Evolutionary conservation across 305 asterid genomes (phyloP), one percentile per base, ranked within the genome.

Genomic region (Fraxinus baroniana): DNA sequence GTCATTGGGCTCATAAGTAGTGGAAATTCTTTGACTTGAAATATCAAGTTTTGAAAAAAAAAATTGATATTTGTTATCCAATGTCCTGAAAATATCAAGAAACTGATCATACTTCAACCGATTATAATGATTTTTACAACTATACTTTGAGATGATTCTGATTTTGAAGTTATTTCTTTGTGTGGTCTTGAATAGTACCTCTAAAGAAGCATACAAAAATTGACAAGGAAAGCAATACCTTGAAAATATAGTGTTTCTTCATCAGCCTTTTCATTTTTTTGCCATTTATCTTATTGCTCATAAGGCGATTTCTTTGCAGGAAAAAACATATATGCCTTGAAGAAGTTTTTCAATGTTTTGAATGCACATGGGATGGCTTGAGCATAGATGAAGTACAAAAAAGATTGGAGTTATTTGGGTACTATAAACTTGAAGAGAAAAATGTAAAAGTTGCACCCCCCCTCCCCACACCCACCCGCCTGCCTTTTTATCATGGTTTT

Each of bases 371-470:
- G 39, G 86, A 84, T 18, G 91, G 93, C 62, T 79, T 90, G 78
- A 84, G 78, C 17, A 72, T 85, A n/a, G 84, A 84, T 15, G 87
- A 84, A 80, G 93, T 83, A 72, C 82, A 83, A 80, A 79, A 76
- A 83, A 78, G 91, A 76, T 37, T 90, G 81, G 88, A 84, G 13
- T 44, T 85, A 75, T 90, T 90, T 66, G 89, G 90, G 5, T 87
- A 83, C 73, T 88, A 90, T 80, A 90, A 88, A 84, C 93, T 90
- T 20, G 90, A 90, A 80, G 93, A 88, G 85, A 88, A 90, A 78
- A 84, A 78, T 86, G 91, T 90, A 74, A 18, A 77, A 76, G 15
- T n/a, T 28, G 26, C 66, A 55, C 18, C n/a, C n/a, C n/a, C n/a
- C n/a, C n/a, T 0, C 66, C 22, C 66, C 10, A 3, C 24, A 8